Evolutionary conservation across 805 yeast species (phyloP).

Genomic region (Monosporozyma solicola): DNA sequence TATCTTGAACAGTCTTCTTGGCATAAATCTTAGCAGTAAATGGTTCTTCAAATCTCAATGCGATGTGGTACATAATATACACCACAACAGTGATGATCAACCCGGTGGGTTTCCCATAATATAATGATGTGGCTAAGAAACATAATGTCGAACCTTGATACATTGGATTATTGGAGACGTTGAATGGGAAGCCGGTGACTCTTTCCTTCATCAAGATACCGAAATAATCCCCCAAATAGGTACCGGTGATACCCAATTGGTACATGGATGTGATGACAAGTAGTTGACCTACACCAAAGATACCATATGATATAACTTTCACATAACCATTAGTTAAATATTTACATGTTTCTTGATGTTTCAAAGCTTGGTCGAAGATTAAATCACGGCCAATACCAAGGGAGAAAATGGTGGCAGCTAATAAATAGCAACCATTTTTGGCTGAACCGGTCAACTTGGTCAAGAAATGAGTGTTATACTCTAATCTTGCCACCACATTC

Average conservation of each 20-base stretch:
- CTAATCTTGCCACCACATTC: conserved; percentile 86
- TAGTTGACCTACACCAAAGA: conserved; percentile 64
- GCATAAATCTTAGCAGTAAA: conserved; percentile 89
- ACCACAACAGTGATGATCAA: conserved; percentile 64
- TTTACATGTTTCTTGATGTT: conserved; percentile 59
- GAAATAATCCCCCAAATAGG: conserved; percentile 94
- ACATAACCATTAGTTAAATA: conserved; percentile 36
- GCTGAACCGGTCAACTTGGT: conserved; percentile 70
- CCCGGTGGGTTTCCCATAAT: conserved; percentile 88
- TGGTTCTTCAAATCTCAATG: conserved; percentile 87
- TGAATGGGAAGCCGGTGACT: conserved; percentile 91
- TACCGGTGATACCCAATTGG: conserved; percentile 89
- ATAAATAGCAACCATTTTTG: conserved; percentile 69
- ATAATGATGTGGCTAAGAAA: conserved; percentile 83
- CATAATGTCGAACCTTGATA: conserved; percentile 86
- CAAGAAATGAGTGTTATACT: conserved; percentile 65
- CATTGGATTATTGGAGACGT: conserved; percentile 89
- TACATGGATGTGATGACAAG: conserved; percentile 83
- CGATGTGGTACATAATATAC: conserved; percentile 71
- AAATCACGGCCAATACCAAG: conserved; percentile 78
- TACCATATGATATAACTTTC: conserved; percentile 43
- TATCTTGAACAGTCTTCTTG: conserved; percentile 35
- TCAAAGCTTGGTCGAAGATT: conserved; percentile 61
- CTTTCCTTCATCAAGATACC: conserved; percentile 88
- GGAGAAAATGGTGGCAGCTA: conserved; percentile 77